Conservation (phyloP, 1,284 basidiomycete species). For the Meira nashicola region DNA sequence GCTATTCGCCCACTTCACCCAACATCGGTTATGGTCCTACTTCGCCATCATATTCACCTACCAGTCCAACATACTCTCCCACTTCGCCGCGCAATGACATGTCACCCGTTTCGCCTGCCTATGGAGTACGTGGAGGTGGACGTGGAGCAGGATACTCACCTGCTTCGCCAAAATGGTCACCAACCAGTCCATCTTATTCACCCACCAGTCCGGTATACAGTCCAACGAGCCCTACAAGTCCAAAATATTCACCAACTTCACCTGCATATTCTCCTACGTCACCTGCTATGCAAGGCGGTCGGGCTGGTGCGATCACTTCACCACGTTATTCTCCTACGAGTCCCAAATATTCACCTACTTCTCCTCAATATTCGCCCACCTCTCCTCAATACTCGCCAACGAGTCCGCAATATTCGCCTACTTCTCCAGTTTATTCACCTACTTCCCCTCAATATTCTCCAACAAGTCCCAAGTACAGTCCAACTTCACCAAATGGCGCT, state of each 20-base stretch:
- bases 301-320: neutral
- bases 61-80: constrained; percentile 47
- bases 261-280: neutral
- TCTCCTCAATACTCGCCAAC: constrained; percentile 3
- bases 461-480: constrained; percentile 2
- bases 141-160: constrained; percentile 8
- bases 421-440: constrained; percentile 12
- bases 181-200: constrained; percentile 8
- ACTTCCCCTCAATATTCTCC: constrained; percentile 9
- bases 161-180: constrained; percentile 11
- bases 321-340: constrained; percentile 12
- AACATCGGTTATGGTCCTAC: constrained; percentile 66
- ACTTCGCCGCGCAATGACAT: constrained; percentile 18
- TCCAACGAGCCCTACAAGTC: constrained; percentile 9
- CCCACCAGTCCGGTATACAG: constrained; percentile 9
- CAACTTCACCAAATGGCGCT: neutral
- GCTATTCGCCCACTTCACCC: constrained; percentile 46
- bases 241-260: constrained; percentile 4
- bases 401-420: constrained; percentile 7
- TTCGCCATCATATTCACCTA: constrained; percentile 48
- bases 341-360: constrained; percentile 9
- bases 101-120: constrained; percentile 57
- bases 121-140: constrained; percentile 30
- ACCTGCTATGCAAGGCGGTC: constrained; percentile 8
- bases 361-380: constrained; percentile 10